Evolutionary conservation across 2,329 filamentous ascomycete genomes (phyloP), one percentile per base, ranked within the genome.

Genomic region (Fusarium solani-melongenae): DNA sequence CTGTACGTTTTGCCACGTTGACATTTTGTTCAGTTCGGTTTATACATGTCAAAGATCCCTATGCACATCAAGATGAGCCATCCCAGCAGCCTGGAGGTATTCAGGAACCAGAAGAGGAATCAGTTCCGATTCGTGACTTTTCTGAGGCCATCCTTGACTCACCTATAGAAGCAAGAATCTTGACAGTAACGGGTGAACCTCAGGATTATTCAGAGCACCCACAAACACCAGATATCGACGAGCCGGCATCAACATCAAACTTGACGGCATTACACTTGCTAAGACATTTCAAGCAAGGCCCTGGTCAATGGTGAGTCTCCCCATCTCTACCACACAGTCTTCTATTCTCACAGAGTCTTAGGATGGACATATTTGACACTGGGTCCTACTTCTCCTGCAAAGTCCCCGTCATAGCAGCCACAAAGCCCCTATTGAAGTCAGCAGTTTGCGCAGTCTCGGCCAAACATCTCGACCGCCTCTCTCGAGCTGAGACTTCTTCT

Each of bases 321-420:
- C 1, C 1, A 2, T 4, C 1, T 8, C 4, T 0, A 1, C 1
- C 1, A 4, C 0, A 0, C 1, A 1, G 1, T 0, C 9, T 4
- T 1, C 0, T 0, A 2, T 27, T 0, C 15, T 24, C 64, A 61
- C 41, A 66, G 6, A 2, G 2, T 27, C 4, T 17, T 4, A 77
- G 76, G 75, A 75, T 77, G 31, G 76, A 77, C 9, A 62, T 77
- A 0, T 77, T 77, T 6, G 76, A 77, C 33, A 77, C 76, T 1
- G 75, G 74, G 0, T 69, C 70, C 7, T 77, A 76, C 38, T 77
- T 77, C 34, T 76, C 75, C 1, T 71, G 71, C 5, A 77, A 76
- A 15, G 73, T 77, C 8, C 76, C 76, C 0, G 67, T 78, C 10
- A 74, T 73, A 8, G 76, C 76, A 34, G 73, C 75, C 2, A 69